Base-by-base conservation (phyloP, 352 stramenopile genomes). In the Pythium periplocum region DNA sequence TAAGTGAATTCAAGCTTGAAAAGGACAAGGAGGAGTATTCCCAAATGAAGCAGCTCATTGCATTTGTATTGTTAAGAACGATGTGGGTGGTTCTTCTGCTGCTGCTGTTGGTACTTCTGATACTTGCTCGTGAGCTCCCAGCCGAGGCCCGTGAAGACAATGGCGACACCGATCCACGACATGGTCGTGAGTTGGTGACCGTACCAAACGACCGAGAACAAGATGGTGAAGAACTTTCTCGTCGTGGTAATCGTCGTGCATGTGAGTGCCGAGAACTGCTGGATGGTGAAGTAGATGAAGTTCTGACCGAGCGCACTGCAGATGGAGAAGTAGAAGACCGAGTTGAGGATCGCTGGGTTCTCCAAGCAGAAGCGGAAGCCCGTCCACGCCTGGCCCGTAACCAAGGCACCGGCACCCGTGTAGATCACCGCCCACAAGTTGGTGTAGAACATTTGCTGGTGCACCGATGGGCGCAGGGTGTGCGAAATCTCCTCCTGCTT, bases 241-340 rank as follows among this genome's bases (percentile, higher is more conserved):
- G 97, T 99, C 1, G 97, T 99, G 35, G 97, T 99, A 60, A 99
- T 98, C 37, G 97, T 99, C 37, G 96, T 98, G 69, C 95, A 97
- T 51, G 98, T 96, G 39, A 99, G 86, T 41, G 97, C 94, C 69
- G 97, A 97, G 75, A 99, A 99, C 66, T 97, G 83, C 56, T 96
- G 86, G 64, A 99, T 97, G 36, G 95, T 99, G 63, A 97, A 99
- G 87, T 99, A 99, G 82, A 99, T 99, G 73, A 99, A 99, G 72
- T 97, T 98, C 75, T 99, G 97, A 30, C 97, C 97, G 46, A 98
- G 69, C 34, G 96, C 96, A 53, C 85, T 98, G 75, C 92, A 98
- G 53, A 98, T 61, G 30, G 95, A 95, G 67, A 99, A 99, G 69
- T 91, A 92, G 44, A 97, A 86, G 58, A 98, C 68, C 47, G 81